These are phyloP conservation scores for Brassica rapa DNA, from an alignment of 345 rosid genomes.

Conservation along the genomic window DNA sequence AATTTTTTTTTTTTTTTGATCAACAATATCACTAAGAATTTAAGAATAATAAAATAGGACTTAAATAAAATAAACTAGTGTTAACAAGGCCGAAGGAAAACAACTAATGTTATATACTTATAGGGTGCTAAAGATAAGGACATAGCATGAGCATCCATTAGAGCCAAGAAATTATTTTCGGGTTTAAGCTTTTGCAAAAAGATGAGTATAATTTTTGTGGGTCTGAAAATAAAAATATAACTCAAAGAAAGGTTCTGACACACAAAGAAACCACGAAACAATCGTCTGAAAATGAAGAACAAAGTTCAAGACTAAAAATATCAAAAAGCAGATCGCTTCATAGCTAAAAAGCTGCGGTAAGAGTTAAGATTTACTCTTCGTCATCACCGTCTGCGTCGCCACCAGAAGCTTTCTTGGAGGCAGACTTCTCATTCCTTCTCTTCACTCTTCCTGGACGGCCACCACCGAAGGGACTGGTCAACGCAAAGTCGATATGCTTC, in stretches of 20 bases:
- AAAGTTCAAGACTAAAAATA: slow-evolving; percentile 19
- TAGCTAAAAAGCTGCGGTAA: not conserved
- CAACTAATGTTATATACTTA: not conserved
- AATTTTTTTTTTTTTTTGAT: no score
- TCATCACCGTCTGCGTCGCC: slow-evolving; percentile 77
- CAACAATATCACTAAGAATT: not conserved
- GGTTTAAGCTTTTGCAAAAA: not conserved
- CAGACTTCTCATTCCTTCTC: slow-evolving; percentile 67
- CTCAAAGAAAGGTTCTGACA: not conserved
- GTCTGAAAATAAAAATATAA: not conserved
- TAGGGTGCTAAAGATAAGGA: not conserved
- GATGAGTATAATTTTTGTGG: not conserved
- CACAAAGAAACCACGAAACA: slow-evolving; percentile 8
- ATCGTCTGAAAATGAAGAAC: slow-evolving; percentile 15
- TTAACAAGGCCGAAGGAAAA: not conserved
- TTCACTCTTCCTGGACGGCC: slow-evolving; percentile 74
- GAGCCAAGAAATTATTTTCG: not conserved
- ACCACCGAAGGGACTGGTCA: slow-evolving; percentile 69
- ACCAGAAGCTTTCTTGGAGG: slow-evolving; percentile 67
- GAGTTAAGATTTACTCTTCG: slow-evolving; percentile 41
- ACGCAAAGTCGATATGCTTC: slow-evolving; percentile 70
- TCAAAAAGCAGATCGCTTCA: slow-evolving; percentile 28
- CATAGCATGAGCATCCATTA: not conserved
- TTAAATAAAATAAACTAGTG: not conserved
- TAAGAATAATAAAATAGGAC: not conserved